Conservation (phyloP, 2,329 filamentous ascomycete genomes). For the Erysiphe neolycopersici region DNA sequence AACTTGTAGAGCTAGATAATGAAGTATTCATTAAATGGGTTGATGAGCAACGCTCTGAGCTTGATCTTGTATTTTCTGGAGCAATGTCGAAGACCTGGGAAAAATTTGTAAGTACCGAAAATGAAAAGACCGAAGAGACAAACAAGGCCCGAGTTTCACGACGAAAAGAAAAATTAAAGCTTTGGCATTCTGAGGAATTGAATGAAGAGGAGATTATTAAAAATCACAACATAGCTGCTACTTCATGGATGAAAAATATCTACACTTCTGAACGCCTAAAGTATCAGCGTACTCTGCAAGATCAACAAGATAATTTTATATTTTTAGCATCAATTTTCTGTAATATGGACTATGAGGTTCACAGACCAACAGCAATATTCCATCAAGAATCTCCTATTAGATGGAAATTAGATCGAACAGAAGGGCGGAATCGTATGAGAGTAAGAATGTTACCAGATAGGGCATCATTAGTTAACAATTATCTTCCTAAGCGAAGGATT, state of each 20-base stretch:
- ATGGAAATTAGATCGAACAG: constrained; percentile 88
- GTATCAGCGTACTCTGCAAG: constrained; percentile 66
- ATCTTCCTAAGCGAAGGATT: constrained; percentile 56
- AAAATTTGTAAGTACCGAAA: constrained; percentile 60
- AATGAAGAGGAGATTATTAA: constrained; percentile 44
- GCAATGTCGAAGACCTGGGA: constrained; percentile 68
- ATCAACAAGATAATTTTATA: constrained; percentile 69
- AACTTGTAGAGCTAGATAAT: constrained; percentile 68
- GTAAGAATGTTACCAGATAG: constrained; percentile 63
- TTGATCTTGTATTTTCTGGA: constrained; percentile 63
- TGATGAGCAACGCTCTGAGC: constrained; percentile 47
- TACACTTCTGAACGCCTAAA: constrained; percentile 80
- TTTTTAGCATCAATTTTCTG: constrained; percentile 53
- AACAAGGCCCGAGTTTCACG: constrained; percentile 42
- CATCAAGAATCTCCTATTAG: constrained; percentile 30
- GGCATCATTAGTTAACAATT: constrained; percentile 38
- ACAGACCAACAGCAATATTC: constrained; percentile 58
- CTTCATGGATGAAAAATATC: constrained; percentile 87
- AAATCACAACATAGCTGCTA: constrained; percentile 66
- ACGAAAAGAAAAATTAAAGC: constrained; percentile 55
- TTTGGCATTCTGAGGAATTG: constrained; percentile 48
- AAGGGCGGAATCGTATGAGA: constrained; percentile 87
- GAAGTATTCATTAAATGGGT: constrained; percentile 73
- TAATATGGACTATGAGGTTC: constrained; percentile 53
- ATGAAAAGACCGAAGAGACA: constrained; percentile 51